Conservation (phyloP, 2,329 filamentous ascomycete genomes). For the Stagonosporopsis rhizophila region DNA sequence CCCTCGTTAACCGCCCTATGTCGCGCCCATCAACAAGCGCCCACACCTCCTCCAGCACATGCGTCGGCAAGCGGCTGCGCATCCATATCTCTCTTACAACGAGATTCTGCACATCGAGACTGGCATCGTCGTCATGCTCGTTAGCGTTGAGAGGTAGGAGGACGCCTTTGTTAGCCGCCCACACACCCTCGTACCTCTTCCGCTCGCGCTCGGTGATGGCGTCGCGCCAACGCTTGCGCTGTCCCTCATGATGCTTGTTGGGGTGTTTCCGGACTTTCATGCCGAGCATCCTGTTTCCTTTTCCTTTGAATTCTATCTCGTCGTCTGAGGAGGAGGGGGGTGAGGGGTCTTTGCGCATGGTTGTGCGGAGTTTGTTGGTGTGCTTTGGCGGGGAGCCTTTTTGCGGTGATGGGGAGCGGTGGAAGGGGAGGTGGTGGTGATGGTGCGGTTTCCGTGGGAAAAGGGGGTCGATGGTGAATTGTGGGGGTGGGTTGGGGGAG, state of each 20-base stretch:
- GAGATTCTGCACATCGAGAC: slow-evolving; percentile 68
- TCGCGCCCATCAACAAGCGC: slow-evolving; percentile 70
- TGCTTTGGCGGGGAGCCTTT: slow-evolving; percentile 44
- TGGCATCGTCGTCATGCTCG: not conserved
- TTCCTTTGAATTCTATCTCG: slow-evolving; percentile 59
- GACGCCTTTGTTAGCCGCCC: slow-evolving; percentile 79
- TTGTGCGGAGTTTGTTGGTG: slow-evolving; percentile 67
- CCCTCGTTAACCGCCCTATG: slow-evolving; percentile 65
- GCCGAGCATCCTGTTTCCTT: slow-evolving; percentile 64
- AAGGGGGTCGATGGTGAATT: slow-evolving; percentile 43
- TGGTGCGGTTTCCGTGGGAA: slow-evolving; percentile 47
- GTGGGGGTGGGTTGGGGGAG: slow-evolving; percentile 42
- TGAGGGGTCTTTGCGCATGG: slow-evolving; percentile 63
- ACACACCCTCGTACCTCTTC: slow-evolving; percentile 84
- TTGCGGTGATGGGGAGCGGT: slow-evolving; percentile 48
- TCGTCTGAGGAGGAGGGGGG: slow-evolving; percentile 61
- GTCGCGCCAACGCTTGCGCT: slow-evolving; percentile 78
- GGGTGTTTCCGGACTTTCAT: slow-evolving; percentile 62
- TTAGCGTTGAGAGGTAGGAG: slow-evolving; percentile 29
- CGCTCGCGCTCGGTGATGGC: slow-evolving; percentile 74
- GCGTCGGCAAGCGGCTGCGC: slow-evolving; percentile 69
- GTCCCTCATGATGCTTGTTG: slow-evolving; percentile 76
- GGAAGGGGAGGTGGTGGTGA: slow-evolving; percentile 47
- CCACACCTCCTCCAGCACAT: slow-evolving; percentile 79
- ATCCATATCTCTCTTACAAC: slow-evolving; percentile 79